Conservation (phyloP, 2,329 filamentous ascomycete species). For the Hypoxylon sp. region DNA sequence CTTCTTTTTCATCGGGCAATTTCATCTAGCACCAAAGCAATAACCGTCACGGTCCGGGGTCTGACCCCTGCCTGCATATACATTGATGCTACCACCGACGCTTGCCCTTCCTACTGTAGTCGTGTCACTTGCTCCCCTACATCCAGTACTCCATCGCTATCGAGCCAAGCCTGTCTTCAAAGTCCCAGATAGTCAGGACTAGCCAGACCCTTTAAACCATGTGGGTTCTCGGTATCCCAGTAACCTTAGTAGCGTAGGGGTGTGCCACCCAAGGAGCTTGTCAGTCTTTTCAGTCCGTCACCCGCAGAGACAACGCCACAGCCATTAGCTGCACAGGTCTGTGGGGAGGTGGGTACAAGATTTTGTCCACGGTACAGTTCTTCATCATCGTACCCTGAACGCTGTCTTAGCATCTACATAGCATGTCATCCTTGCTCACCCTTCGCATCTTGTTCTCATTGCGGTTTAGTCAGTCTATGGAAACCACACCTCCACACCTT, state of each 20-base stretch:
- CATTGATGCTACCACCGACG: conserved; percentile 45
- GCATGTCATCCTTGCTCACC: conserved; percentile 56
- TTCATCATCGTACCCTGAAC: conserved; percentile 51
- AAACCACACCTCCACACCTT: conserved; percentile 56
- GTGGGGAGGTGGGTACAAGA: conserved; percentile 50
- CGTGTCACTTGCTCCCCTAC: conserved; percentile 49
- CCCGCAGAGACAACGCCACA: conserved; percentile 49
- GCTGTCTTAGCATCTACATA: conserved; percentile 48
- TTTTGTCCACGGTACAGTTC: conserved; percentile 40
- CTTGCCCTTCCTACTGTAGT: conserved; percentile 48
- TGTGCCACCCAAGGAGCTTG: conserved; percentile 45
- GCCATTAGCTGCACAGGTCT: conserved; percentile 49
- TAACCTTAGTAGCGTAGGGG: conserved; percentile 34
- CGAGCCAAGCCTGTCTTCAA: conserved; percentile 39
- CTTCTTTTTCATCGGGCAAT: conserved; percentile 60
- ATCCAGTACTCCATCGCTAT: conserved; percentile 35
- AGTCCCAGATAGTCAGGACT: conserved; percentile 22
- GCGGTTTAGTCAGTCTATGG: conserved; percentile 58
- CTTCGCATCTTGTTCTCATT: conserved; percentile 58
- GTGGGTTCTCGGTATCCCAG: conserved; percentile 49
- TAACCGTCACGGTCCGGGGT: conserved; percentile 56
- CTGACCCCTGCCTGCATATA: conserved; percentile 48
- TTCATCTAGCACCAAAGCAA: conserved; percentile 59
- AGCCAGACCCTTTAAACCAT: conserved; percentile 54
- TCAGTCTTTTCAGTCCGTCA: conserved; percentile 46